Percentiles rank a stretch among this genome's conserved stretches.
Evolutionary conservation across 2,329 filamentous ascomycete species (phyloP).

Genomic region (Penicillium sp.): DNA sequence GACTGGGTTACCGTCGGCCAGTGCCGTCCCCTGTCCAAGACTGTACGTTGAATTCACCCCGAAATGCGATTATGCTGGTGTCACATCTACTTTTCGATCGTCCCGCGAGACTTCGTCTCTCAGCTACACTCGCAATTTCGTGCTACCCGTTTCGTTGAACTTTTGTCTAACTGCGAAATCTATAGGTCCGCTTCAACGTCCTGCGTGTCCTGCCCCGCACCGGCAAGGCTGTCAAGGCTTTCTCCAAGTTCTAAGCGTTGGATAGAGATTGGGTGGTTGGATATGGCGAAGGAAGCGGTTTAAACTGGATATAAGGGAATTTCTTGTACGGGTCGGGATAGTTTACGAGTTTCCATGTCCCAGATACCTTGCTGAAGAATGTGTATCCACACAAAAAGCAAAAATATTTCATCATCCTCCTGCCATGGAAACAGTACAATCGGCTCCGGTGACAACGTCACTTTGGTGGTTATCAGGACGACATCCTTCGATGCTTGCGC

Average conservation of each 20-base stretch:
- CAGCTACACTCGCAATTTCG: neutral
- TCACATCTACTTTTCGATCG: neutral
- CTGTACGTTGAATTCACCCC: slow-evolving; percentile 67
- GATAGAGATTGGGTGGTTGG: slow-evolving; percentile 35
- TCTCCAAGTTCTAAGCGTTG: slow-evolving; percentile 90
- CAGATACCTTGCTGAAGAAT: slow-evolving; percentile 46
- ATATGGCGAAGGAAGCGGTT: slow-evolving; percentile 41
- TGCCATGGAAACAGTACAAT: slow-evolving; percentile 33
- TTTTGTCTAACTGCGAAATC: slow-evolving; percentile 21
- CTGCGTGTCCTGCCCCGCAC: slow-evolving; percentile 97
- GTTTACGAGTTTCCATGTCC: slow-evolving; percentile 46
- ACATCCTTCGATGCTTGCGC: slow-evolving; percentile 7
- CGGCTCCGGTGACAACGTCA: slow-evolving; percentile 14
- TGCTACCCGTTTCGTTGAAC: neutral
- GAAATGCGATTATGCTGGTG: neutral
- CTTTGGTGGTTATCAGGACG: slow-evolving; percentile 3
- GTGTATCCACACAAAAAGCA: slow-evolving; percentile 46
- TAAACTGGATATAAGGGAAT: slow-evolving; percentile 43
- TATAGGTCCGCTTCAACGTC: slow-evolving; percentile 97
- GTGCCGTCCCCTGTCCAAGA: slow-evolving; percentile 99
- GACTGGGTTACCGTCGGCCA: slow-evolving; percentile 99
- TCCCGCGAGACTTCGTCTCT: neutral
- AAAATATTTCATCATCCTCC: slow-evolving; percentile 41
- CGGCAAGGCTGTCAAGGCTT: slow-evolving; percentile 96
- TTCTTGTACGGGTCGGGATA: slow-evolving; percentile 42